Evolutionary conservation across 2,329 filamentous ascomycete species (phyloP).

Genomic region (Diaporthe vaccinii): DNA sequence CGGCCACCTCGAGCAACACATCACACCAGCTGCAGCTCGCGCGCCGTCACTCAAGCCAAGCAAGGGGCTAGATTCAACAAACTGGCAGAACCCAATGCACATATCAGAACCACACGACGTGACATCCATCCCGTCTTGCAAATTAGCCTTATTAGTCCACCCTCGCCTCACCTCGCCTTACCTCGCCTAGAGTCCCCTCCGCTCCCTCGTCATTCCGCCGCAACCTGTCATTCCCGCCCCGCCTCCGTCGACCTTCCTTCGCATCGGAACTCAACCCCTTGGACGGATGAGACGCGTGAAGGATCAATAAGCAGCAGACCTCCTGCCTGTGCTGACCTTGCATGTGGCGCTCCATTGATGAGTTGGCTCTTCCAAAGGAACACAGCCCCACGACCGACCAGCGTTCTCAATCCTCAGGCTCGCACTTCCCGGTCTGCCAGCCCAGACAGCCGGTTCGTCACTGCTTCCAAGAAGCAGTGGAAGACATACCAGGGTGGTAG

Average conservation of each 20-base stretch:
- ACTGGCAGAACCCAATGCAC: not conserved
- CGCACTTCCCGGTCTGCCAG: slow-evolving; percentile 14
- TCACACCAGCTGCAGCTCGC: slow-evolving; percentile 22
- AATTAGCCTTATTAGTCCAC: slow-evolving; percentile 22
- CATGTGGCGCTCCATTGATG: slow-evolving; percentile 26
- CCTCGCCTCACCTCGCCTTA: not conserved
- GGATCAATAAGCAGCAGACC: slow-evolving; percentile 36
- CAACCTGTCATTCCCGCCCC: slow-evolving; percentile 25
- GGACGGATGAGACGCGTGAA: not conserved
- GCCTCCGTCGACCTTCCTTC: slow-evolving; percentile 8
- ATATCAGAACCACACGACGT: not conserved
- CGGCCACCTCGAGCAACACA: not conserved
- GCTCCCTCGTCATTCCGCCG: slow-evolving; percentile 13
- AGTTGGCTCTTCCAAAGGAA: slow-evolving; percentile 15
- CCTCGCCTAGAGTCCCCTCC: not conserved
- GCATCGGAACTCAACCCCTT: not conserved
- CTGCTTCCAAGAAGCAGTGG: not conserved
- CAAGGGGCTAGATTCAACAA: slow-evolving; percentile 10
- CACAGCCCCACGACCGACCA: slow-evolving; percentile 25
- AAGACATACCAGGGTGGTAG: not conserved
- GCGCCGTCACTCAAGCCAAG: not conserved
- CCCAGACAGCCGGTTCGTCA: not conserved
- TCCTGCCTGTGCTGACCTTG: slow-evolving; percentile 25
- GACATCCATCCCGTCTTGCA: not conserved
- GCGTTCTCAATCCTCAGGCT: slow-evolving; percentile 14